Base-by-base conservation (phyloP, 2,329 filamentous ascomycete species). In the Bipolaris gigantea region DNA sequence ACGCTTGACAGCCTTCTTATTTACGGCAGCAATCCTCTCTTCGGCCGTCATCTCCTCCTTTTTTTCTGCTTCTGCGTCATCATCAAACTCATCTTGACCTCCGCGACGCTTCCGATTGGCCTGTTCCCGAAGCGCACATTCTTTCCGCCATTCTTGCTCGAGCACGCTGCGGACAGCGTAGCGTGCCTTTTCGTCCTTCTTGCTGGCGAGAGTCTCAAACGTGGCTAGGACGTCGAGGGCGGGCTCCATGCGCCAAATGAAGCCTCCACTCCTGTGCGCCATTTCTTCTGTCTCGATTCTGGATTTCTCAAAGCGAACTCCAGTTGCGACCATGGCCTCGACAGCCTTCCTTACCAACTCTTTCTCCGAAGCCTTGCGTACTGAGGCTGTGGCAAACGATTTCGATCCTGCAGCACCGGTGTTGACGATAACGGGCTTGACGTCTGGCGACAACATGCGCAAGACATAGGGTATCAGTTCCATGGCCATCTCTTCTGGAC, bases 191-290 rank as follows among this genome's bases (percentile, higher is more conserved):
- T 85, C 86, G 9, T 85, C 83, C 2, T 84, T 83, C 34, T 81
- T 77, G 4, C 81, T 69, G 2, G 70, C 76, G 4, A 84, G 83
- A 0, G 90, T 90, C 62, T 90, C 86, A 64, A 90, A 97, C 0
- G 83, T 82, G 1, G 88, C 82, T 0, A 97, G 81, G 8, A 83
- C 80, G 73, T 99, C 94, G n/a, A 99, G 81, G 0, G 85, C 80
- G 83, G 94, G 94, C 69, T 97, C 93, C 90, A 99, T 92, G 48
- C 94, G 86, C 74, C 96, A 97, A 8, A 96, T 87, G 82, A 87
- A 97, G 62, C 83, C 86, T 32, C 85, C 83, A 53, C 67, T 73
- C 13, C 68, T 63, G 18, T 68, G 70, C 9, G 65, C 65, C 5
- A 80, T 73, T 7, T 82, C 82, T 33, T 89, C 88, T 11, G 81